Base-by-base conservation (phyloP, 2,329 filamentous ascomycete genomes). In the Tolypocladium sp. region DNA sequence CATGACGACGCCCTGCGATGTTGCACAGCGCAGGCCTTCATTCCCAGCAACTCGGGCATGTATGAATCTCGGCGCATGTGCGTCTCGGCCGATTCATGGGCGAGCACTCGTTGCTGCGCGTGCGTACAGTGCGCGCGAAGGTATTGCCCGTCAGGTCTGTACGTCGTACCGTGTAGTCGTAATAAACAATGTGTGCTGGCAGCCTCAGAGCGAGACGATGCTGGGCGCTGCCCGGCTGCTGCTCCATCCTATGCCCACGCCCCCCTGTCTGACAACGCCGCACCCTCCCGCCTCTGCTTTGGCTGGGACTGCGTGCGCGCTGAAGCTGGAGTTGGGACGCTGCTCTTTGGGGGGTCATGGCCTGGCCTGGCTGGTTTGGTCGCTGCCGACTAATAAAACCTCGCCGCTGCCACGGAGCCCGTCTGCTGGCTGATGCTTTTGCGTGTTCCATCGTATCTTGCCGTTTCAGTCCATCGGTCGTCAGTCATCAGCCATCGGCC, bases 341-440 rank as follows among this genome's bases (percentile, higher is more conserved):
- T 37, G 46, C 17, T 15, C 27, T 30, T 20, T 33, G 46, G 49
- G 49, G 15, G 15, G 46, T 51, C 46, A 10, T 33, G 46, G 27
- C 46, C 27, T 35, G 49, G 27, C 4, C 30, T 35, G 49, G 30
- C 49, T 35, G 30, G 33, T 38, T 3, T 22, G 42, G 33, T 33
- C 10, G 13, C 40, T n/a, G 57, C 33, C 54, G 58, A 56, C 46
- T 56, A 59, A 59, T 59, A 59, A 59, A 59, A 56, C 54, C 42
- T 59, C 55, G 58, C 30, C 44, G 58, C 53, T 52, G 58, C 58
- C 58, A 46, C 49, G 53, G 51, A n/a, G 55, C 27, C 51, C 41
- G 49, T 40, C 38, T 27, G 41, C n/a, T 13, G 17, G n/a, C 22
- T 17, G 30, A 25, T 40, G 30, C n/a, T 13, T 44, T 37, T 56